These are phyloP conservation scores for Fragaria vesca DNA, from an alignment of 306 rosid species.

Conservation along the genomic window DNA sequence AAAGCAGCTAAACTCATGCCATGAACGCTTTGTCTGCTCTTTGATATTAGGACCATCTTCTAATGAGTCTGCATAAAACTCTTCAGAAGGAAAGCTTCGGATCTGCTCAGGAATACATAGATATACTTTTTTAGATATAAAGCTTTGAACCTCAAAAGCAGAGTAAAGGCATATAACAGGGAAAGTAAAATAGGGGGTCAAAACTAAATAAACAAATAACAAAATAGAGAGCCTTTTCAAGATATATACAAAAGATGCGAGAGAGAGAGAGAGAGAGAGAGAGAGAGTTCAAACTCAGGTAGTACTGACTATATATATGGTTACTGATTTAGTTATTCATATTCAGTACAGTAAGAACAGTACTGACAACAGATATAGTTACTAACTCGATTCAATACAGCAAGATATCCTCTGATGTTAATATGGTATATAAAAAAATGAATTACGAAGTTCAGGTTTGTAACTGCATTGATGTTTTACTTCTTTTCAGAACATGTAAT, in stretches of 20 bases:
- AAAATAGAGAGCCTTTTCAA: not conserved
- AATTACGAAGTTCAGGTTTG: not conserved
- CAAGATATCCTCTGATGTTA: not conserved
- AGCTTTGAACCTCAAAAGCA: too few relatives aligned
- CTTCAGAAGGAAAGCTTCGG: conserved; percentile 83
- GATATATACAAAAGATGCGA: not conserved
- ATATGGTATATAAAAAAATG: not conserved
- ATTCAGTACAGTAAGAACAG: not conserved
- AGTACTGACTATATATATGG: not conserved
- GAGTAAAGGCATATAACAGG: too few relatives aligned
- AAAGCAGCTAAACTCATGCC: conserved; percentile 81
- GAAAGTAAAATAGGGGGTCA: too few relatives aligned
- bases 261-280: not conserved
- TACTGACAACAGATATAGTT: not conserved
- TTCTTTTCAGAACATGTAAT: not conserved
- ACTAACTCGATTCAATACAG: not conserved
- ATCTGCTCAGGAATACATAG: conserved; percentile 34
- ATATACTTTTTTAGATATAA: too few relatives aligned
- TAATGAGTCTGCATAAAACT: conserved; percentile 76
- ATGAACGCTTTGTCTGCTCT: conserved; percentile 54
- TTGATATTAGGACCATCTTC: conserved; percentile 66
- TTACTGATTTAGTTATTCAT: not conserved
- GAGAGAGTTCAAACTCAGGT: not conserved
- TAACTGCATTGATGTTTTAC: not conserved
- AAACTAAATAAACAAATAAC: too few relatives aligned